These are phyloP conservation scores for Teratosphaeria zuluensis DNA, from an alignment of 2,329 filamentous ascomycete genomes.

Conservation along the genomic window DNA sequence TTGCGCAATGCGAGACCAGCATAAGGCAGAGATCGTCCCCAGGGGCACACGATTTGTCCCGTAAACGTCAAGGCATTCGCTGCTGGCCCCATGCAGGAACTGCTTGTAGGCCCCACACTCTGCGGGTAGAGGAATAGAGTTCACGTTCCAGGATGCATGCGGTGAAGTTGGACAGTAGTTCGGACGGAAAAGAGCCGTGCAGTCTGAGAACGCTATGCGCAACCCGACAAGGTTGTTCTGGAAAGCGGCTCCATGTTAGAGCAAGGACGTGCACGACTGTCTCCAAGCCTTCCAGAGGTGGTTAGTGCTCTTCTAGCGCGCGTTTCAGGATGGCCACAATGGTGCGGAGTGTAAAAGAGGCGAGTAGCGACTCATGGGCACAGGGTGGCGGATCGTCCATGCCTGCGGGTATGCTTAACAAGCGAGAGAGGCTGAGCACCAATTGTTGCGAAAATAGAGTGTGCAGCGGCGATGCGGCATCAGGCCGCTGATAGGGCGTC, in stretches of 20 bases:
- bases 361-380: background rate
- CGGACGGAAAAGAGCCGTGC: background rate
- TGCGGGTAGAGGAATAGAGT: conserved; percentile 1
- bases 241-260: background rate
- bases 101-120: conserved; percentile 11
- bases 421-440: conserved; percentile 14
- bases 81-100: conserved; percentile 17
- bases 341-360: conserved; percentile 1
- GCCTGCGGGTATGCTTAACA: conserved; percentile 12
- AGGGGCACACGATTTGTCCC: conserved; percentile 9
- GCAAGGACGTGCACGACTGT: background rate
- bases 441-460: conserved; percentile 6
- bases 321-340: conserved; percentile 12
- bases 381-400: conserved; percentile 4
- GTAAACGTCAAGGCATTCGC: conserved; percentile 14
- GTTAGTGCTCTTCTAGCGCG: conserved; percentile 2
- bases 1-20: conserved; percentile 6
- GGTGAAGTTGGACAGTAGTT: background rate
- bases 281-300: background rate
- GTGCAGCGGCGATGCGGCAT: background rate
- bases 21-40: conserved; percentile 11
- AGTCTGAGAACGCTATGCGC: background rate
- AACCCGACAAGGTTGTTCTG: background rate
- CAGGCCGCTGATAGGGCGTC: background rate
- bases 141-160: conserved; percentile 1